These are phyloP conservation scores for Plantago rigida DNA, from an alignment of 305 asterid species.

Conservation along the genomic window DNA sequence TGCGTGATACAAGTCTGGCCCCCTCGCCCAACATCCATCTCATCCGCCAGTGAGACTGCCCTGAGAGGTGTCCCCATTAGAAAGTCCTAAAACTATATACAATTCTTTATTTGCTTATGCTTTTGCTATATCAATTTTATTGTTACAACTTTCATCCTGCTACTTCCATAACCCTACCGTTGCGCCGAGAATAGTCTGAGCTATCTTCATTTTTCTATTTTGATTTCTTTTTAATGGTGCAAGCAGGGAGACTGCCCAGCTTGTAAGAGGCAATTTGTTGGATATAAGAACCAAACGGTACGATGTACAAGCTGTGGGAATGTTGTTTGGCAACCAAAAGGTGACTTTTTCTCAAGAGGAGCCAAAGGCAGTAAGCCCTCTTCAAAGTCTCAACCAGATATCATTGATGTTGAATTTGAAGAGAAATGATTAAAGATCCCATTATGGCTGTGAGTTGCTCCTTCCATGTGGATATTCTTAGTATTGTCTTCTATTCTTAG, in stretches of 20 bases:
- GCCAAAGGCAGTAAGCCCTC: conserved; percentile 46
- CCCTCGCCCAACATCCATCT: no score
- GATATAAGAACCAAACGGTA: conserved; percentile 69
- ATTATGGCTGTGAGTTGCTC: conserved; percentile 19
- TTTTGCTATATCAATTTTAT: background rate
- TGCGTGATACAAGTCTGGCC: no score
- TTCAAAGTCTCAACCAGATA: conserved; percentile 29
- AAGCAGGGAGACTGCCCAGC: conserved; percentile 92
- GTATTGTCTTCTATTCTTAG: conserved; percentile 17
- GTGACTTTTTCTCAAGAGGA: conserved; percentile 54
- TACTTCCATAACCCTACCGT: no score
- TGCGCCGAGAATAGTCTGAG: background rate
- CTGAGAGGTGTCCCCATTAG: background rate
- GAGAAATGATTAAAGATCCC: conserved; percentile 37
- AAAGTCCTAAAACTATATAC: background rate
- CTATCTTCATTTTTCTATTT: conserved; percentile 5
- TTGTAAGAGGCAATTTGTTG: conserved; percentile 69
- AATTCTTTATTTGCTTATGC: background rate
- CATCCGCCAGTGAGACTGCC: no score
- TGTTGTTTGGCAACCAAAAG: conserved; percentile 81
- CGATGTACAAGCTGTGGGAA: conserved; percentile 80
- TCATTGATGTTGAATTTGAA: conserved; percentile 7
- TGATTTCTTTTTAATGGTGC: conserved; percentile 11
- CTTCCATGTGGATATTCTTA: conserved; percentile 28
- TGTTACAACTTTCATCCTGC: no score